Percentiles rank a stretch among this genome's conserved stretches.
These are phyloP conservation scores for Fusarium humuli DNA, from an alignment of 2,329 filamentous ascomycete genomes.

Conservation along the genomic window DNA sequence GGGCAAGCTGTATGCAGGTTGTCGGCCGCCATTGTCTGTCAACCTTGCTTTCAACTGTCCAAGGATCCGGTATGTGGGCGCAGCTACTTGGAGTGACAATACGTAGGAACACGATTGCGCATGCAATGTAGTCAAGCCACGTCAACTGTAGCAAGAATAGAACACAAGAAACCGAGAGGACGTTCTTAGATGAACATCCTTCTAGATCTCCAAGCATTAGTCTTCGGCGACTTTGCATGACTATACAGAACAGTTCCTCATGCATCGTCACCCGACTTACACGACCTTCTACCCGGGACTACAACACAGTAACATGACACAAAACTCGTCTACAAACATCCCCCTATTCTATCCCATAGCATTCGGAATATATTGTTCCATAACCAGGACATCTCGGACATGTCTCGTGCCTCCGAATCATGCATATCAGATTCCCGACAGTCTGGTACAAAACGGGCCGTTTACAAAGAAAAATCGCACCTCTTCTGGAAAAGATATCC, in stretches of 20 bases:
- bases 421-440: constrained; percentile 27
- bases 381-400: not conserved
- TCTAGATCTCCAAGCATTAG: rapidly evolving
- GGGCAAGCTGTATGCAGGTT: not conserved
- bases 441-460: constrained; percentile 33
- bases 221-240: not conserved
- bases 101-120: not conserved
- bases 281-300: not conserved
- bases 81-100: not conserved
- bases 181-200: not conserved
- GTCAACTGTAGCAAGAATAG: not conserved
- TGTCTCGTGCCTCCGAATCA: constrained; percentile 4
- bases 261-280: not conserved
- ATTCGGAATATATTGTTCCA: not conserved
- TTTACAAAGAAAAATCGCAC: constrained; percentile 10
- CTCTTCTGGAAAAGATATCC: not conserved
- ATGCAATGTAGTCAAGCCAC: not conserved
- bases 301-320: not conserved
- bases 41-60: not conserved
- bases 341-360: not conserved
- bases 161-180: rapidly evolving
- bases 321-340: not conserved
- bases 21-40: not conserved
- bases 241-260: not conserved
- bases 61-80: not conserved